A percentile compares a stretch with the other conserved stretches of the same genome.
These are phyloP conservation scores for Prunus davidiana DNA, from an alignment of 306 rosid species.

Conservation along the genomic window DNA sequence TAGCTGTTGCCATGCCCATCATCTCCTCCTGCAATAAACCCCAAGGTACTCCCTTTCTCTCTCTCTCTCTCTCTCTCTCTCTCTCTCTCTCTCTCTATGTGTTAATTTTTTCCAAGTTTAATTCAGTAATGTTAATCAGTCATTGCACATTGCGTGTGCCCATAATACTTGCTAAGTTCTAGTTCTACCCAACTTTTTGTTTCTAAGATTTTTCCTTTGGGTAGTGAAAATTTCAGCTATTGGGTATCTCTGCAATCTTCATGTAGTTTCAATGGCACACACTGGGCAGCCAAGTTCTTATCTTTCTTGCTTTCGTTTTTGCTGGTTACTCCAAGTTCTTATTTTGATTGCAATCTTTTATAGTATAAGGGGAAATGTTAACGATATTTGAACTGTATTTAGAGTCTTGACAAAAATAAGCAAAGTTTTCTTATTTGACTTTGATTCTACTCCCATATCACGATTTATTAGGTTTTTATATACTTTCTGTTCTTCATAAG, in stretches of 20 bases:
- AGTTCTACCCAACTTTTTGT: not conserved
- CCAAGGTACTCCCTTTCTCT: not conserved
- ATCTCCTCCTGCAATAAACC: slow-evolving; percentile 1
- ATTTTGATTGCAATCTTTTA: not conserved
- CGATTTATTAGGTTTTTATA: not conserved
- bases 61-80: not conserved
- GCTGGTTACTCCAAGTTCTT: no score
- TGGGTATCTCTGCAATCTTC: not conserved
- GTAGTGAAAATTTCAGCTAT: not conserved
- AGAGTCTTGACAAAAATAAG: not conserved
- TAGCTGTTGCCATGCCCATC: slow-evolving; percentile 15
- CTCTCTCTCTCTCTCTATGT: not conserved
- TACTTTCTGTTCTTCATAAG: not conserved
- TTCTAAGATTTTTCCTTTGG: not conserved
- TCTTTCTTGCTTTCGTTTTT: not conserved
- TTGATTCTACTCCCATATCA: not conserved
- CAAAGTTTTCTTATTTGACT: slow-evolving; percentile 5
- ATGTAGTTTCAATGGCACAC: not conserved
- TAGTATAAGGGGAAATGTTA: not conserved
- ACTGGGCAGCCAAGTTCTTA: not conserved
- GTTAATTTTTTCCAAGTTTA: not conserved
- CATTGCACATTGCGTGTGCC: not conserved
- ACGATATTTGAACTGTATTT: not conserved
- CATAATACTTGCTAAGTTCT: not conserved
- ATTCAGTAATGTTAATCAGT: not conserved